A percentile compares a stretch with the other conserved stretches of the same genome.
Conservation (phyloP, 163 green algal species). For the Scenedesmus sp. region DNA sequence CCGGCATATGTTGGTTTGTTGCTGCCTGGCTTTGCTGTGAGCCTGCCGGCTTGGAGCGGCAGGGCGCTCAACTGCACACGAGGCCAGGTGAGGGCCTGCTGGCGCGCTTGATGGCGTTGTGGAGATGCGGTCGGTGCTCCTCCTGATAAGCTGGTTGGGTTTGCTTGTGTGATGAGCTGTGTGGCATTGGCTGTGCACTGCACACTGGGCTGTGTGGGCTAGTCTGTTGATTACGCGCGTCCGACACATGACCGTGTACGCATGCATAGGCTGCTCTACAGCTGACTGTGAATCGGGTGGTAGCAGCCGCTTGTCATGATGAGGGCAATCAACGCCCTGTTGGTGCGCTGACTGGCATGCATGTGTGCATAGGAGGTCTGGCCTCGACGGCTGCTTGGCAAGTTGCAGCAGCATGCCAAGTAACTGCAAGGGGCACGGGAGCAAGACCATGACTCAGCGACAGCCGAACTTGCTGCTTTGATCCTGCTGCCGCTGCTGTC, state of each 20-base stretch:
- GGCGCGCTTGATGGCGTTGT: too few species aligned
- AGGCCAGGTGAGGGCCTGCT: slow-evolving; percentile 18
- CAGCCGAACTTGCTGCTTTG: not conserved
- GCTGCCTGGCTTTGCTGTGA: slow-evolving; percentile 26
- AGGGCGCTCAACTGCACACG: not conserved
- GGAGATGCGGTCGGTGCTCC: not conserved
- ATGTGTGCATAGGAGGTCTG: too few species aligned
- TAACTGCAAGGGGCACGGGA: not conserved
- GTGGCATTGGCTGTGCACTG: too few species aligned
- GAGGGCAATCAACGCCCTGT: too few species aligned
- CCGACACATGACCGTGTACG: too few species aligned
- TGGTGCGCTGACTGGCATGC: too few species aligned
- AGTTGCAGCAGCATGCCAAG: not conserved
- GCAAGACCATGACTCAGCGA: not conserved
- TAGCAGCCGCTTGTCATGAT: too few species aligned
- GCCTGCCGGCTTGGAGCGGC: not conserved
- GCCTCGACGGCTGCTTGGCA: not conserved
- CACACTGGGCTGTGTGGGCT: too few species aligned
- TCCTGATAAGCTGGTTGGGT: not conserved
- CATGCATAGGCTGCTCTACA: too few species aligned
- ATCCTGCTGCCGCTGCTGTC: not conserved
- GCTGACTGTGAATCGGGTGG: too few species aligned
- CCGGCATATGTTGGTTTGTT: not conserved
- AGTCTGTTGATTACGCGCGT: too few species aligned
- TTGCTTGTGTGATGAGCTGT: not conserved